phyloP scores from a whole-genome alignment of 179 eudicot species.

The Silene vulgaris region DNA sequence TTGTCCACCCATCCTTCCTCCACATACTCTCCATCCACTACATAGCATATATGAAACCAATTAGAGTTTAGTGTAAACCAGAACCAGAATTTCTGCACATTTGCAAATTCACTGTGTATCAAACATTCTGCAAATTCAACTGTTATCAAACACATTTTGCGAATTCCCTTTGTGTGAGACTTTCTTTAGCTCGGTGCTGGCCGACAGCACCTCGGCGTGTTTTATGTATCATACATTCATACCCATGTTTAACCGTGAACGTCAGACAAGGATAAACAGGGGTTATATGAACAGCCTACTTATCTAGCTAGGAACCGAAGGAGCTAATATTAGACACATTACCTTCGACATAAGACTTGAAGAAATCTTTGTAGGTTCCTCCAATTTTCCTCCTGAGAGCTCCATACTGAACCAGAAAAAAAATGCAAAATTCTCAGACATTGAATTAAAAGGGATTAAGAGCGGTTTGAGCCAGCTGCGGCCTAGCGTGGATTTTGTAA shows the following conservation, averaged over 20 bases:
- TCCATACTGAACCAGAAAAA: slow-evolving; percentile 53
- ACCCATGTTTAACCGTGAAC: no score
- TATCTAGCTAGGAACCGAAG: no score
- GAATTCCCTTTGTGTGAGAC: no score
- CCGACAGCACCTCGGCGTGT: no score
- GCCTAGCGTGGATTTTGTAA: no score
- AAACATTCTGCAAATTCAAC: no score
- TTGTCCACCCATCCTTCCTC: slow-evolving; percentile 99
- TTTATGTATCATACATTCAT: no score
- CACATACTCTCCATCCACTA: slow-evolving; percentile 92
- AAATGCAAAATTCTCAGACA: background rate
- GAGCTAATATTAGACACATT: background rate
- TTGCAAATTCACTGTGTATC: background rate
- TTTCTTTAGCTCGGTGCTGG: no score
- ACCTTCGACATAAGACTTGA: slow-evolving; percentile 96
- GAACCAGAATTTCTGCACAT: background rate
- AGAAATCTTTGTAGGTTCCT: slow-evolving; percentile 96
- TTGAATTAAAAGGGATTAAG: background rate
- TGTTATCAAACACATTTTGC: no score
- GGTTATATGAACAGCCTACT: background rate
- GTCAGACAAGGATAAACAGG: no score
- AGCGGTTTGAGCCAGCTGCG: background rate
- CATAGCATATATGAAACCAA: background rate
- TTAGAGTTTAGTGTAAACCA: no score
- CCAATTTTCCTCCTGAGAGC: slow-evolving; percentile 98